Conservation (phyloP, 768 basidiomycete genomes). For the Chlorophyllum brunneum region DNA sequence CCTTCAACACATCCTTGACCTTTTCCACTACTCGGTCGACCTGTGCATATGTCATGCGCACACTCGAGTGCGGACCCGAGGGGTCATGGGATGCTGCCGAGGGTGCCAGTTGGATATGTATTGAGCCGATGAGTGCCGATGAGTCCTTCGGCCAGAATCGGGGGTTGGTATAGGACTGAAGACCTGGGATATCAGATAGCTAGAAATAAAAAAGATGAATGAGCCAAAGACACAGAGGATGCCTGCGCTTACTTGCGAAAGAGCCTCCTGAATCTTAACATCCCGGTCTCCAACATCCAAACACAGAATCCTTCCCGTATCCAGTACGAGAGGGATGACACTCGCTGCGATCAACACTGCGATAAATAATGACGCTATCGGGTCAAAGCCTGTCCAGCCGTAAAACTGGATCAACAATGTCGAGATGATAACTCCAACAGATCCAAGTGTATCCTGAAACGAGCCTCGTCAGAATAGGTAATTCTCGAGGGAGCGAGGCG, state of each 20-base stretch:
- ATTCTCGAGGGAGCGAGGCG: not conserved
- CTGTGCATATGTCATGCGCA: conserved; percentile 49
- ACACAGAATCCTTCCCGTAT: conserved; percentile 84
- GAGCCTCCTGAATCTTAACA: conserved; percentile 48
- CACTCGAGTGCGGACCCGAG: conserved; percentile 44
- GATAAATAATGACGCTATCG: conserved; percentile 95
- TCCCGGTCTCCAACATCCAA: conserved; percentile 77
- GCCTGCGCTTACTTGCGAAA: conserved; percentile 52
- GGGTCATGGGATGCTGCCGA: conserved; percentile 57
- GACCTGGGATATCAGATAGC: conserved; percentile 73
- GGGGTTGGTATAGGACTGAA: conserved; percentile 75
- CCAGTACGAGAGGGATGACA: conserved; percentile 92
- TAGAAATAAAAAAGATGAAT: conserved; percentile 32
- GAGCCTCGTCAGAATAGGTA: not conserved
- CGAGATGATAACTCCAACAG: conserved; percentile 96
- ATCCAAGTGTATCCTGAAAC: conserved; percentile 85
- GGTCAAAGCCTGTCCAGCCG: conserved; percentile 99
- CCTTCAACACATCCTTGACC: conserved; percentile 69
- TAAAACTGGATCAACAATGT: conserved; percentile 93
- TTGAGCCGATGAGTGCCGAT: conserved; percentile 79
- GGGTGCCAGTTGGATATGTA: conserved; percentile 82
- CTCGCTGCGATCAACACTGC: conserved; percentile 93
- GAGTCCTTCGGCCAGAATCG: conserved; percentile 98
- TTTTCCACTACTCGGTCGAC: conserved; percentile 71
- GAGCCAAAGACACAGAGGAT: not conserved